phyloP scores from a whole-genome alignment of 164 flowering plant genomes.

The Magnolia sinica region DNA sequence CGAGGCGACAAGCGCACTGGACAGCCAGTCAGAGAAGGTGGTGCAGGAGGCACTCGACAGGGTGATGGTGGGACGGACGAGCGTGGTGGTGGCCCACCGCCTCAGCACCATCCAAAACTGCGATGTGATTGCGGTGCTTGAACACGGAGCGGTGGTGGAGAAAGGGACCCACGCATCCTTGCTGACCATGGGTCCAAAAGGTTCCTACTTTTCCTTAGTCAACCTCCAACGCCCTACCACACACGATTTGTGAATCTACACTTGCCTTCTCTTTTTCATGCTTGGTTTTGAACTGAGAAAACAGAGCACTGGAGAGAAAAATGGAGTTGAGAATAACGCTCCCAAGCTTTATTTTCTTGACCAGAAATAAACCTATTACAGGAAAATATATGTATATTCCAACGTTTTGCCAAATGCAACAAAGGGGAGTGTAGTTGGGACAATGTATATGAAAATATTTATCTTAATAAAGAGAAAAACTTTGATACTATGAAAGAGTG shows the following conservation, averaged over 20 bases:
- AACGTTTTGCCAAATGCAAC: no score
- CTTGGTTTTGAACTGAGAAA: neutral
- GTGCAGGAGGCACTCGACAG: constrained; percentile 43
- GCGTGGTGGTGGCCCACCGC: constrained; percentile 49
- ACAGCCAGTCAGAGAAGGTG: constrained; percentile 37
- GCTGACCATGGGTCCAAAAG: constrained; percentile 32
- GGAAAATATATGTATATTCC: no score
- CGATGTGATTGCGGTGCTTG: constrained; percentile 39
- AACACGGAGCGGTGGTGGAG: constrained; percentile 43
- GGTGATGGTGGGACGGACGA: constrained; percentile 39
- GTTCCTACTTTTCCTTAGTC: constrained; percentile 37
- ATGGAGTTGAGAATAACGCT: no score
- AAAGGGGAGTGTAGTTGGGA: no score
- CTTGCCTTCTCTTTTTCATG: neutral
- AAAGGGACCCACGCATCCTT: constrained; percentile 37
- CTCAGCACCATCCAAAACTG: constrained; percentile 41
- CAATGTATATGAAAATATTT: no score
- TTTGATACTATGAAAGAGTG: no score
- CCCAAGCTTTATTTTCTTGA: no score
- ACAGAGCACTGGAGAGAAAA: neutral
- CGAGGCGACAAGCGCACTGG: constrained; percentile 47
- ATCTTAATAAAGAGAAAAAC: no score
- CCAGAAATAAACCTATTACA: no score
- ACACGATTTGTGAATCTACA: neutral
- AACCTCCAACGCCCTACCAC: constrained; percentile 9